Conservation (phyloP, 2,329 filamentous ascomycete genomes). For the Eurotiales sp. region DNA sequence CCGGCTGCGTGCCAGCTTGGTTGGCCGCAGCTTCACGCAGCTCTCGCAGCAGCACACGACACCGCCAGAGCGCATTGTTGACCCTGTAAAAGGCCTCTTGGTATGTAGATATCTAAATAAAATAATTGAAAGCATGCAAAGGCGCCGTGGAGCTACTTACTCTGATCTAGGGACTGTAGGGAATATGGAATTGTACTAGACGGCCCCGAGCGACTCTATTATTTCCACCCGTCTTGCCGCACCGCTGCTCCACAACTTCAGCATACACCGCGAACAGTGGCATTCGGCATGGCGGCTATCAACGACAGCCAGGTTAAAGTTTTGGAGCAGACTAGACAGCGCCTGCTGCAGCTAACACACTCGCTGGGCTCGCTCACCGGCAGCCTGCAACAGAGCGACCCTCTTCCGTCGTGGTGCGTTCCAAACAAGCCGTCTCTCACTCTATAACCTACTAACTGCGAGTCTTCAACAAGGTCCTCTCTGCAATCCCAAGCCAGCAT, state of each 20-base stretch:
- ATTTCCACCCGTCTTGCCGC: neutral
- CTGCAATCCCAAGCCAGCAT: constrained; percentile 70
- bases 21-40: constrained; percentile 8
- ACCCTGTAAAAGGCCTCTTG: too few relatives aligned
- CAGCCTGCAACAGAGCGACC: constrained; percentile 60
- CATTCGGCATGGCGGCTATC: constrained; percentile 32
- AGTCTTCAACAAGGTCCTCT: constrained; percentile 52
- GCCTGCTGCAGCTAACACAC: constrained; percentile 64
- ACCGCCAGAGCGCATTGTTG: too few relatives aligned
- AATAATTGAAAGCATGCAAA: too few relatives aligned
- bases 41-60: too few relatives aligned
- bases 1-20: constrained; percentile 7
- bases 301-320: constrained; percentile 51
- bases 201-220: too few relatives aligned
- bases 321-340: constrained; percentile 67
- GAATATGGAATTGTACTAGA: too few relatives aligned
- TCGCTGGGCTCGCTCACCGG: constrained; percentile 63
- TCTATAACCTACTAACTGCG: constrained; percentile 2
- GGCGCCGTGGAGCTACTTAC: too few relatives aligned
- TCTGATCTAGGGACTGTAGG: too few relatives aligned
- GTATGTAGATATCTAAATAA: too few relatives aligned
- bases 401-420: constrained; percentile 64
- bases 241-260: neutral
- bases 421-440: neutral
- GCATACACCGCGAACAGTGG: neutral